Base-by-base conservation (phyloP, 805 yeast species). In the Saccharomycopsis fibuligera region DNA sequence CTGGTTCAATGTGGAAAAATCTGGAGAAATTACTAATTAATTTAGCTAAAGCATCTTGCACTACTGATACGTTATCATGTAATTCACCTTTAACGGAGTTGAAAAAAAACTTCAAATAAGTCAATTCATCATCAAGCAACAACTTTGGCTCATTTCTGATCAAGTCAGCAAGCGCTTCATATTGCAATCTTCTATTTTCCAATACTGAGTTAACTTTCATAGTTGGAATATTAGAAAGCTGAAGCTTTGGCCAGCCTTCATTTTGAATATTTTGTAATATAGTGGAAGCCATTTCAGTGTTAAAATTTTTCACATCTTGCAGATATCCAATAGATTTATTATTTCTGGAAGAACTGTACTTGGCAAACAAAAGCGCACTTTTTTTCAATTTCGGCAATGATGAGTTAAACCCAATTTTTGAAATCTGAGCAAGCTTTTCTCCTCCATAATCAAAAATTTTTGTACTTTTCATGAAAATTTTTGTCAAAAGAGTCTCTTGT, bases 161-260 rank as follows among this genome's bases (percentile, higher is more conserved):
- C 5, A 90, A 69, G 19, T 78, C 73, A 1, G 95, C 93, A 22
- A 90, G 62, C 0, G 95, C 81, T 60, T 86, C 96, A 59, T 87
- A 90, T 56, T 85, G 87, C 35, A 72, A 64, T 57, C 75, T 73
- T 56, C 93, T 72, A n/a, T 46, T 39, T 36, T 46, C 41, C 17
- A 33, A 17, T 19, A 37, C n/a, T 12, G 17, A 10, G 6, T 36
- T n/a, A n/a, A 37, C 6, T 24, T 43, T 42, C n/a, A 35, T 12
- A 29, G 52, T 31, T 5, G 39, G 35, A 2, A 38, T 29, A 33
- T 39, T 40, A 17, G 23, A 24, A 9, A 35, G 17, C 76, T 51
- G 2, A 41, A 72, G 55, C 50, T 62, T 67, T 5, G 85, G 85
- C 85, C 84, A 79, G 2, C 85, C 85, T 48, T 76, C 81, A 19